These are phyloP conservation scores for Stereocaulon alpinum DNA, from an alignment of 495 filamentous ascomycete genomes.

Conservation along the genomic window DNA sequence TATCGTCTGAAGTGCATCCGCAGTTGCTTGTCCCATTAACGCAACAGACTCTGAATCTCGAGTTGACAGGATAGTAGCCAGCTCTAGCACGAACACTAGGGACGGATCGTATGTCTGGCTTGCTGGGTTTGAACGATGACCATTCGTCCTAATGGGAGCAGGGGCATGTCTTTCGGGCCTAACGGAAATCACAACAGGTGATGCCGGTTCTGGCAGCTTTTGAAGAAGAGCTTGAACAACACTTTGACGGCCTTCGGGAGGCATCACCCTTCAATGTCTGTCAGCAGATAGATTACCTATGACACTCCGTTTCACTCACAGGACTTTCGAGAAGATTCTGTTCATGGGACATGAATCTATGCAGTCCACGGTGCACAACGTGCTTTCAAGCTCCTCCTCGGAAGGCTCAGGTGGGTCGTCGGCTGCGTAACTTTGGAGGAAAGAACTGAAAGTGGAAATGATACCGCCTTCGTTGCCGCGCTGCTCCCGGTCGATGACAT, in stretches of 20 bases:
- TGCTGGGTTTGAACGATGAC: constrained; percentile 38
- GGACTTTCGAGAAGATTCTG: constrained; percentile 73
- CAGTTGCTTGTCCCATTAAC: constrained; percentile 63
- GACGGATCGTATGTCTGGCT: constrained; percentile 73
- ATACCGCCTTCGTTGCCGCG: constrained; percentile 70
- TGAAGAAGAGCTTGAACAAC: constrained; percentile 65
- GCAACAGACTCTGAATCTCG: constrained; percentile 63
- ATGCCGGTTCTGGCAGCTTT: constrained; percentile 78
- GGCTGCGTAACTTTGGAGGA: constrained; percentile 95
- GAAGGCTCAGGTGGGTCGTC: constrained; percentile 97
- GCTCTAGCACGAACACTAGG: constrained; percentile 77
- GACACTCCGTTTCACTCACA: constrained; percentile 40
- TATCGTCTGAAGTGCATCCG: constrained; percentile 68
- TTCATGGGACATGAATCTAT: constrained; percentile 80
- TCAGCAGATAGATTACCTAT: background rate
- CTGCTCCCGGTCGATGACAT: constrained; percentile 79
- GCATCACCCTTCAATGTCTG: constrained; percentile 46
- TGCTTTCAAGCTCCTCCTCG: constrained; percentile 93
- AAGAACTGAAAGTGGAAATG: constrained; percentile 87
- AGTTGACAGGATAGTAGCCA: constrained; percentile 75
- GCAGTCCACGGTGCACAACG: constrained; percentile 86
- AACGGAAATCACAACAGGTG: constrained; percentile 72
- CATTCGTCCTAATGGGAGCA: constrained; percentile 42
- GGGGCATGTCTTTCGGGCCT: constrained; percentile 64
- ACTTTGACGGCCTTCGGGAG: constrained; percentile 51